These are phyloP conservation scores for Lodderomyces beijingensis DNA, from an alignment of 1,139 yeast genomes.

Conservation along the genomic window DNA sequence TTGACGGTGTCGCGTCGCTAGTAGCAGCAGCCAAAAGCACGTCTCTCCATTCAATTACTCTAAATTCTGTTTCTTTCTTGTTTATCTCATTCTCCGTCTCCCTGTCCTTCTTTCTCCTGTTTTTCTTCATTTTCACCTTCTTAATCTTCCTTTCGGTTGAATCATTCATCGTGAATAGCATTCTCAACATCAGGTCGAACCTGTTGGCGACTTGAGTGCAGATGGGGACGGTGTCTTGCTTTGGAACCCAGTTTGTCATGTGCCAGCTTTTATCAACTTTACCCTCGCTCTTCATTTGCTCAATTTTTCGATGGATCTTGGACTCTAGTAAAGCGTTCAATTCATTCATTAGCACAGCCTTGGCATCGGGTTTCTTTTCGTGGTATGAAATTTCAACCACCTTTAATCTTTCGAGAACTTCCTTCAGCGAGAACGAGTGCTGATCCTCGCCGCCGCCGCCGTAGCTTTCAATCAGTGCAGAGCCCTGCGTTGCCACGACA, in stretches of 20 bases:
- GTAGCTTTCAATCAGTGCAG: no score
- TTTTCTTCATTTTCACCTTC: background rate
- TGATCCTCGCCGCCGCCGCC: slow-evolving; percentile 4
- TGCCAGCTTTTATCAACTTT: slow-evolving; percentile 6
- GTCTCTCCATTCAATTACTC: slow-evolving; percentile 24
- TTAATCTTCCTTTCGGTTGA: background rate
- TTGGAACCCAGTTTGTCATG: slow-evolving; percentile 5
- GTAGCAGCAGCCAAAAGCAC: slow-evolving; percentile 10
- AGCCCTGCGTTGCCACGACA: no score
- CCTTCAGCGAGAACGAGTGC: no score
- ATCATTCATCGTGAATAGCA: slow-evolving; percentile 2
- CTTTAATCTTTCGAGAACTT: no score
- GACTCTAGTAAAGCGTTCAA: slow-evolving; percentile 35
- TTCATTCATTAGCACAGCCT: slow-evolving; percentile 32
- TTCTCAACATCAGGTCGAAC: slow-evolving; percentile 15
- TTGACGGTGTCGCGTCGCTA: background rate
- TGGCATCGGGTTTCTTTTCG: slow-evolving; percentile 23
- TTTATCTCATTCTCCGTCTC: no score
- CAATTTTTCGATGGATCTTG: slow-evolving; percentile 21
- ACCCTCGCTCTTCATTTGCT: slow-evolving; percentile 8
- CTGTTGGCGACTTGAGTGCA: slow-evolving; percentile 20
- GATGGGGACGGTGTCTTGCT: slow-evolving; percentile 10
- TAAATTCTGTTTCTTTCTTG: no score
- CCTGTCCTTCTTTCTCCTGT: no score
- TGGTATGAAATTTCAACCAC: slow-evolving; percentile 7